These are phyloP conservation scores for Phytophthora nicotianae DNA, from an alignment of 352 stramenopile species.

Conservation along the genomic window DNA sequence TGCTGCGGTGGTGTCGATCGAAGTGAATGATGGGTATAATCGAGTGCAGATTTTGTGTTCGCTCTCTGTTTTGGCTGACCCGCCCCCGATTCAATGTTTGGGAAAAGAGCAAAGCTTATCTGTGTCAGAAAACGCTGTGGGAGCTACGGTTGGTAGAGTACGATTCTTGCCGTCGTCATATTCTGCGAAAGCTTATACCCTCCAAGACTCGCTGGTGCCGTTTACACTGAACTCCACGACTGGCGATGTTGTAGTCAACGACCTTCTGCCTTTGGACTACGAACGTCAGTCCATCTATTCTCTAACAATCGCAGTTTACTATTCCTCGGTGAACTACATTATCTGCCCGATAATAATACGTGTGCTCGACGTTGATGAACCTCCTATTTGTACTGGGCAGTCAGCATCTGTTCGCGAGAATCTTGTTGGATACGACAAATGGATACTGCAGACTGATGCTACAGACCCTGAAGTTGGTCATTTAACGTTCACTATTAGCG, in stretches of 20 bases:
- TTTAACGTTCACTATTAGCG: conserved; percentile 19
- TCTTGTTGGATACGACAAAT: conserved; percentile 19
- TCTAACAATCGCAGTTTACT: conserved; percentile 44
- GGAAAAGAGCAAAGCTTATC: conserved; percentile 16
- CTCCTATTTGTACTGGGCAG: conserved; percentile 38
- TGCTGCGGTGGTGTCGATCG: conserved; percentile 20
- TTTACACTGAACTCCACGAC: conserved; percentile 49
- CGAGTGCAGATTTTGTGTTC: conserved; percentile 22
- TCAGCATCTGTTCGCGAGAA: conserved; percentile 42
- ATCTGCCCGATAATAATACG: conserved; percentile 41
- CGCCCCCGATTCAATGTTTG: conserved; percentile 43
- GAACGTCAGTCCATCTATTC: conserved; percentile 36
- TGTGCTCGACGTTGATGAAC: conserved; percentile 57
- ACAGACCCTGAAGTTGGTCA: conserved; percentile 19
- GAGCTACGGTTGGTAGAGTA: conserved; percentile 13
- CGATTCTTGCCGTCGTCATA: conserved; percentile 16
- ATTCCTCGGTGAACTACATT: conserved; percentile 41
- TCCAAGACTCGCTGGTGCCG: conserved; percentile 20
- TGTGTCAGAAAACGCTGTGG: conserved; percentile 27
- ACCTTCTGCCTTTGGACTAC: conserved; percentile 44
- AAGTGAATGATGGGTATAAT: conserved; percentile 30
- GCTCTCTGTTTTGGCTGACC: conserved; percentile 30
- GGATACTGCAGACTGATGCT: conserved; percentile 22
- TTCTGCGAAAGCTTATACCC: not conserved
- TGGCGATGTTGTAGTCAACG: conserved; percentile 36